These are phyloP conservation scores for Litsea cubeba DNA, from an alignment of 164 flowering plant species.

Conservation along the genomic window DNA sequence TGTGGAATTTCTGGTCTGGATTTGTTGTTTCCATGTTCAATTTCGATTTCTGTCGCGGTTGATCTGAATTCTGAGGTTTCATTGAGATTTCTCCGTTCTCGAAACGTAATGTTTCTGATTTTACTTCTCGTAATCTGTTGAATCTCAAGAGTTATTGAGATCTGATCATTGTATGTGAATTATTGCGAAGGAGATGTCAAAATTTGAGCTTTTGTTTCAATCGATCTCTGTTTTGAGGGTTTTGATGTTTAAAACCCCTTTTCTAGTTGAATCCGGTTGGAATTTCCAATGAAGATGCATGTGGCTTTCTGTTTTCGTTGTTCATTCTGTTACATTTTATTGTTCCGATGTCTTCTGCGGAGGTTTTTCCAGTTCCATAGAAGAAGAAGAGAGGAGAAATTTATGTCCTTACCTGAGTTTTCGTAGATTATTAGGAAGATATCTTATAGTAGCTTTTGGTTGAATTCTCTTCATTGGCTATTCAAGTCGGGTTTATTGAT, in stretches of 20 bases:
- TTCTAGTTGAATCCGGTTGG: background rate
- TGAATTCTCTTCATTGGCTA: constrained; percentile 1
- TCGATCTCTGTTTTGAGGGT: background rate
- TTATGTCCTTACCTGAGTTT: constrained; percentile 1
- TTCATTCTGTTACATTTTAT: background rate
- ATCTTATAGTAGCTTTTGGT: background rate
- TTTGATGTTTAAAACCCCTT: constrained; percentile 1
- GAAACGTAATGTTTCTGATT: background rate
- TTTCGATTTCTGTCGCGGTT: constrained; percentile 3
- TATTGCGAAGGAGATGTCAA: background rate
- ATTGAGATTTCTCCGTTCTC: background rate
- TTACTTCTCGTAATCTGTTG: constrained; percentile 1
- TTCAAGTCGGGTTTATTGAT: background rate
- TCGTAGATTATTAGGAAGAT: constrained; percentile 1
- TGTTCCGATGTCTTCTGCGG: background rate
- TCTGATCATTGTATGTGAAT: constrained; percentile 6
- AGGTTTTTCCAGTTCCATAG: background rate
- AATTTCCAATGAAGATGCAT: background rate
- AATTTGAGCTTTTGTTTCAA: background rate
- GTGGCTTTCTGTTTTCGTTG: background rate
- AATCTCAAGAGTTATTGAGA: constrained; percentile 10
- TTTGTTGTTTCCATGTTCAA: constrained; percentile 2
- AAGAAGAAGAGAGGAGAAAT: background rate
- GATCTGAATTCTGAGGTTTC: background rate
- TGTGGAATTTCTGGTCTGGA: background rate